Evolutionary conservation across 331 rosid species (phyloP), one percentile per base, ranked within the genome.

Genomic region (Malus hybrid): DNA sequence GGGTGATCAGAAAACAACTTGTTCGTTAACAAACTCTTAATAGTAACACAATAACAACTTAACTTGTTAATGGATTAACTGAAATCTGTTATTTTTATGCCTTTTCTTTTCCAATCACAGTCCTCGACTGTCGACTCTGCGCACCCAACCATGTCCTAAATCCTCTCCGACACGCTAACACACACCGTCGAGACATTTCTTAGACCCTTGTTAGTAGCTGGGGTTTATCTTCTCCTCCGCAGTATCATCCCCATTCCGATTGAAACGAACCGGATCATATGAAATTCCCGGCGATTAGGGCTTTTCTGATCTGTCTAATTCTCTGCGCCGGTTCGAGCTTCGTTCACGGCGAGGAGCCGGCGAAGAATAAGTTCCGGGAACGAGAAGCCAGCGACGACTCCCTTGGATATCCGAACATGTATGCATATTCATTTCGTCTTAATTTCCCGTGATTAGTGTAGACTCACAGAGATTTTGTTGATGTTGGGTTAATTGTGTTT

Each of bases 351-450:
- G 86, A 84, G 61, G 91, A 64, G 65, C 36, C 93, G 67, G 80
- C 83, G 79, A 85, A 82, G 65, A 89, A 85, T 64, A 76, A 85
- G 64, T 90, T 93, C 68, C 90, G 97, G 56, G 90, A 87, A 28
- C 98, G 95, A 3, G 91, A 87, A 80, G 98, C 98, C 81, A 78
- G 91, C 54, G 98, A 93, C 9, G 97, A 93, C 70, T 64, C 85
- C 74, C 80, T 83, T 19, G 87, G 82, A 74, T 83, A 84, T 69
- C 99, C 97, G 16, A 85, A 90, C 81, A 86, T 92, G 99, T 94
- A 80, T 75, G 81, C 65, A 39, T 39, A 39, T 39, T 76, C 5
- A n/a, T 67, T 20, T 57, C 50, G 77, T 19, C 29, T 55, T n/a
- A 10, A 70, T 62, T 55, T 12, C 39, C 31, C 4, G 70, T 66